Evolutionary conservation across 768 basidiomycete genomes (phyloP).

Genomic region (Serendipita indica): DNA sequence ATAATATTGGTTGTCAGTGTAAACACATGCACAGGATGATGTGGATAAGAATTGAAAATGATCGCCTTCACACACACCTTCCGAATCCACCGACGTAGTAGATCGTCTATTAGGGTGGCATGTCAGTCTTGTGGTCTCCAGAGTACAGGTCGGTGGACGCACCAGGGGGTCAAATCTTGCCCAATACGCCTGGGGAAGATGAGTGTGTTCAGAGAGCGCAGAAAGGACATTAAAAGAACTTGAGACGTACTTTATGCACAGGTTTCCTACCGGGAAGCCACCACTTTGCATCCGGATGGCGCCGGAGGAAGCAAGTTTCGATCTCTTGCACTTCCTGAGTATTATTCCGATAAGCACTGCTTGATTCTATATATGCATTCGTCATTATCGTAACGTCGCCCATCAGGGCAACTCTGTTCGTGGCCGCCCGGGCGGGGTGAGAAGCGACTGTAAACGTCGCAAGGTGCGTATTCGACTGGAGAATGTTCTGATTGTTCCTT

Average conservation of each 20-base stretch:
- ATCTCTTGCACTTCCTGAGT: slow-evolving; percentile 22
- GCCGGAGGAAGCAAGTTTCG: slow-evolving; percentile 28
- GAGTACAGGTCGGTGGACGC: slow-evolving; percentile 16
- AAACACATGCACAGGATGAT: not conserved
- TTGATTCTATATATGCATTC: too few species aligned
- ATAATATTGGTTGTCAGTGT: not conserved
- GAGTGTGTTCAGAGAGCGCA: too few species aligned
- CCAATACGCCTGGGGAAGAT: slow-evolving; percentile 33
- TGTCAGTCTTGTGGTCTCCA: not conserved
- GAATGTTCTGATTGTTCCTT: slow-evolving; percentile 37
- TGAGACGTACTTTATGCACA: slow-evolving; percentile 30
- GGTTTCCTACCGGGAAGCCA: slow-evolving; percentile 36
- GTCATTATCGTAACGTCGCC: slow-evolving; percentile 37
- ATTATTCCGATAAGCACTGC: slow-evolving; percentile 15
- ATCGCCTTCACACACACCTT: slow-evolving; percentile 27
- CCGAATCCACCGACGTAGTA: slow-evolving; percentile 45
- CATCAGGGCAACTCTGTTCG: slow-evolving; percentile 35
- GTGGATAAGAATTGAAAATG: slow-evolving; percentile 9
- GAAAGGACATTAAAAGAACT: not conserved
- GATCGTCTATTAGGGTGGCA: slow-evolving; percentile 24
- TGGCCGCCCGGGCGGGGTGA: slow-evolving; percentile 28
- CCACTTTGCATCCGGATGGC: slow-evolving; percentile 35
- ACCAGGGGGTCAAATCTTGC: slow-evolving; percentile 41
- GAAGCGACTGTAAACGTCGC: slow-evolving; percentile 33
- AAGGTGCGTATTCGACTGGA: slow-evolving; percentile 25